Percentiles rank a stretch among this genome's conserved stretches.
Evolutionary conservation across 164 flowering plant species (phyloP).

Genomic region (Stephania japonica): DNA sequence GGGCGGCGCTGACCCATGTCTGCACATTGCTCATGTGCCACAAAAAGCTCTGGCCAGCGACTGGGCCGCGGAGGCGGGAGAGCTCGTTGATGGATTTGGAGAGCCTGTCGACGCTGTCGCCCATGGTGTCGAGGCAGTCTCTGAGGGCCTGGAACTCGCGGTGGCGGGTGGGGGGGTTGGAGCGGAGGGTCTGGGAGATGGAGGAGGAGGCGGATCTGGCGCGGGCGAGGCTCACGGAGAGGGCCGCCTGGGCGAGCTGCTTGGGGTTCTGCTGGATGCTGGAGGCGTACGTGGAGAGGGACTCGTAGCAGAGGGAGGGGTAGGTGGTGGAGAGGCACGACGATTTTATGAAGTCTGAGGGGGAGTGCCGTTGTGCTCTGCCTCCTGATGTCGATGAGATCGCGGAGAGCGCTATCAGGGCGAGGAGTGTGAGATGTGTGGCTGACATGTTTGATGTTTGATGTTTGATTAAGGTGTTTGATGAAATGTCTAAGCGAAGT

Average conservation of each 20-base stretch:
- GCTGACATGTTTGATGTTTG: neutral
- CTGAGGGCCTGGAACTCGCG: constrained; percentile 20
- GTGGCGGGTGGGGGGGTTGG: constrained; percentile 13
- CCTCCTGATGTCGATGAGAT: neutral
- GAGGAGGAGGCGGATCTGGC: constrained; percentile 16
- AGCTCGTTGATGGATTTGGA: constrained; percentile 25
- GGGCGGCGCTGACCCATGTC: constrained; percentile 45
- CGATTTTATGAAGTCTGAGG: constrained; percentile 21
- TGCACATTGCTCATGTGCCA: constrained; percentile 39
- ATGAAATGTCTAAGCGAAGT: neutral
- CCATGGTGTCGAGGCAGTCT: constrained; percentile 30
- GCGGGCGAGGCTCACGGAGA: constrained; percentile 20
- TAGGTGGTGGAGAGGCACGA: constrained; percentile 26
- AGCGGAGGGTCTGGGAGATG: constrained; percentile 15
- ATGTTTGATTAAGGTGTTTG: neutral
- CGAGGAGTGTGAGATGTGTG: neutral
- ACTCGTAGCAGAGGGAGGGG: constrained; percentile 24
- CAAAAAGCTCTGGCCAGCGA: constrained; percentile 7
- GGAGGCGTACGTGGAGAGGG: constrained; percentile 18
- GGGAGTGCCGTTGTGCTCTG: neutral
- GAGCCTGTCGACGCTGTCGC: constrained; percentile 27
- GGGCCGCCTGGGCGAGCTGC: constrained; percentile 26
- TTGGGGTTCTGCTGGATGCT: constrained; percentile 20
- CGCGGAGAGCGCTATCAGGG: neutral
- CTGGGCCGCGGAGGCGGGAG: constrained; percentile 12